These are phyloP conservation scores for Fusarium oxysporum DNA, from an alignment of 2,329 filamentous ascomycete genomes.

Conservation along the genomic window DNA sequence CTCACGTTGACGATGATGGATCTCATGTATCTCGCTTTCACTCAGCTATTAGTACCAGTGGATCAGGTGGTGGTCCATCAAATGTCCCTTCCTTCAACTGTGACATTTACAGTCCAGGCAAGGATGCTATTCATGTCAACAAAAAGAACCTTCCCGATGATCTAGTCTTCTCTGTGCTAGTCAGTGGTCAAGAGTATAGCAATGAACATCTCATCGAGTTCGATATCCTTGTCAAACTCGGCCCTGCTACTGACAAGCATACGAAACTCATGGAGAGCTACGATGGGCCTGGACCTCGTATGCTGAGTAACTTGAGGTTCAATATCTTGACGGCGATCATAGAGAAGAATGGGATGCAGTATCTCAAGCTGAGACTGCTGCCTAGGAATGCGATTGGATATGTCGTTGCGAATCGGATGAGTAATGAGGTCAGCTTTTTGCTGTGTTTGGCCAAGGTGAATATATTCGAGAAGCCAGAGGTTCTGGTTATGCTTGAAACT, in stretches of 20 bases:
- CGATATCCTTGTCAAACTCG: neutral
- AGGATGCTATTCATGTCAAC: neutral
- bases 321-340: neutral
- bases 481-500: neutral
- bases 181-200: neutral
- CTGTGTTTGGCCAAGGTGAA: neutral
- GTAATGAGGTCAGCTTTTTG: neutral
- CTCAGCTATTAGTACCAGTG: neutral
- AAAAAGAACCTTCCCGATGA: neutral
- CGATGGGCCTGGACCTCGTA: neutral
- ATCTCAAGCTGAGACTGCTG: neutral
- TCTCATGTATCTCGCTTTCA: neutral
- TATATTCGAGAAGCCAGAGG: neutral
- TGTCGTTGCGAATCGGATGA: neutral
- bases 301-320: neutral
- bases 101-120: neutral
- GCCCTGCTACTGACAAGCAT: neutral
- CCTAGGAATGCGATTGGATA: neutral
- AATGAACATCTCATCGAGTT: neutral
- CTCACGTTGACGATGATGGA: neutral
- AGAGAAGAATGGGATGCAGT: neutral
- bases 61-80: neutral
- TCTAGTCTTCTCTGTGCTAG: neutral
- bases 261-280: neutral
- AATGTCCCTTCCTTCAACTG: neutral